These are phyloP conservation scores for Jatropha multifida DNA, from an alignment of 441 rosid genomes.

Conservation along the genomic window DNA sequence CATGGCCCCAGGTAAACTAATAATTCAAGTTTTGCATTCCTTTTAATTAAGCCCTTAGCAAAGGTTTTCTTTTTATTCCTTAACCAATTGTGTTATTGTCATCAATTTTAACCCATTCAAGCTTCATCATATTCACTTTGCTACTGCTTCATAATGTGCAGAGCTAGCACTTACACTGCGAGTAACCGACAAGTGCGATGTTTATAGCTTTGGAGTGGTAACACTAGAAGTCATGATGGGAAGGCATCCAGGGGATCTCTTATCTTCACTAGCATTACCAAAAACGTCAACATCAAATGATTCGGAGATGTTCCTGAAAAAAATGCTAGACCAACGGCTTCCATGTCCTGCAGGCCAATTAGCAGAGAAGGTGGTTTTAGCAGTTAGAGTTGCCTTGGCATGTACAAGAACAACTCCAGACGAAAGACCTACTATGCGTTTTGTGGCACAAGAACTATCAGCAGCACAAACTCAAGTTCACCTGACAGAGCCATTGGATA, in stretches of 20 bases:
- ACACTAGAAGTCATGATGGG: constrained; percentile 63
- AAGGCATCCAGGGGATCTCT: constrained; percentile 60
- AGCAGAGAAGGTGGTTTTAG: constrained; percentile 46
- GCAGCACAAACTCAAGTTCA: constrained; percentile 36
- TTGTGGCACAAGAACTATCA: constrained; percentile 54
- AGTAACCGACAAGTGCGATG: constrained; percentile 55
- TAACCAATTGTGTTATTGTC: too few species aligned
- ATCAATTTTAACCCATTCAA: too few species aligned
- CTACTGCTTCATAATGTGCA: constrained; percentile 23
- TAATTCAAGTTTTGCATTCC: background rate
- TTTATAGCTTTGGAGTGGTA: constrained; percentile 66
- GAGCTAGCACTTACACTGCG: constrained; percentile 61
- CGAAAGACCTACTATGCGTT: constrained; percentile 50
- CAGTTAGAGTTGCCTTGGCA: constrained; percentile 39
- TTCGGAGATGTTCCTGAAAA: constrained; percentile 33
- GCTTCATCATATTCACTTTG: too few species aligned
- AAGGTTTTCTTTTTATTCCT: background rate
- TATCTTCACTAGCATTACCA: constrained; percentile 30
- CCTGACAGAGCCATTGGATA: constrained; percentile 30
- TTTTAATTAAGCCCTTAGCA: background rate
- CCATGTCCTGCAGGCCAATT: constrained; percentile 37
- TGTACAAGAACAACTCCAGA: constrained; percentile 41
- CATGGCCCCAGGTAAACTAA: constrained; percentile 65
- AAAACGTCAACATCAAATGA: constrained; percentile 18
- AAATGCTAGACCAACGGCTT: constrained; percentile 51